A percentile compares a stretch with the other conserved stretches of the same genome.
phyloP scores from a whole-genome alignment of 371 early-diverging fungal genomes.

The Mortierella sp. region DNA sequence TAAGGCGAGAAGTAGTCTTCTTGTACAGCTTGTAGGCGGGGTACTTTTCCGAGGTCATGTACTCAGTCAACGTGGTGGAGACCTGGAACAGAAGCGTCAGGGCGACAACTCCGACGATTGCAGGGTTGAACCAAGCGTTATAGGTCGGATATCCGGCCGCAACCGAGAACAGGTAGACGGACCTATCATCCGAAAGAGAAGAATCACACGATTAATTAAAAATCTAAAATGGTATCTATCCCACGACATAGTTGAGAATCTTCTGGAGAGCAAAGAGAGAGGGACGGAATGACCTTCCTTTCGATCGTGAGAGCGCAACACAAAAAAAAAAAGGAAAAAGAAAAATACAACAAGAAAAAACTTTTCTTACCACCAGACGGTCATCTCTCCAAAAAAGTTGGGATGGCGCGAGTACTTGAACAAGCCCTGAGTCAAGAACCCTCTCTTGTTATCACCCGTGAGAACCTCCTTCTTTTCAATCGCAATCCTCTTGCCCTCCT shows the following conservation, averaged over 20 bases:
- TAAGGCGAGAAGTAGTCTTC: slow-evolving; percentile 68
- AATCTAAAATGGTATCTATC: neutral
- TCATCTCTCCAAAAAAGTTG: slow-evolving; percentile 86
- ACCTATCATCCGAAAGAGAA: slow-evolving; percentile 69
- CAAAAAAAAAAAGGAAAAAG: neutral
- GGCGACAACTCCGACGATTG: slow-evolving; percentile 66
- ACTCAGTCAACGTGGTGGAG: slow-evolving; percentile 83
- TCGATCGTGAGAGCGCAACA: neutral
- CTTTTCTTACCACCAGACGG: slow-evolving; percentile 71
- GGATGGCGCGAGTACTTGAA: slow-evolving; percentile 86
- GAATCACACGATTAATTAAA: neutral
- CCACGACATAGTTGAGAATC: neutral
- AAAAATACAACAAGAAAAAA: neutral
- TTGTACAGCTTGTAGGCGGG: slow-evolving; percentile 76
- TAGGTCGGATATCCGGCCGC: slow-evolving; percentile 57
- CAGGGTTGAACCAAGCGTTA: slow-evolving; percentile 67
- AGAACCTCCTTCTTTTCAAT: slow-evolving; percentile 54
- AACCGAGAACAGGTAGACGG: slow-evolving; percentile 74
- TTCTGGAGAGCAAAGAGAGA: neutral
- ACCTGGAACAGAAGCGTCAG: slow-evolving; percentile 81
- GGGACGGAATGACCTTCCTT: neutral
- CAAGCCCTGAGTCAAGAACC: slow-evolving; percentile 83
- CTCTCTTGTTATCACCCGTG: slow-evolving; percentile 65
- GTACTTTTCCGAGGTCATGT: slow-evolving; percentile 20
- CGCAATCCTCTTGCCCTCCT: slow-evolving; percentile 71